Percentiles rank a stretch among this genome's conserved stretches.
Conservation (phyloP, 1,284 basidiomycete species). For the Tylopilus sp. region DNA sequence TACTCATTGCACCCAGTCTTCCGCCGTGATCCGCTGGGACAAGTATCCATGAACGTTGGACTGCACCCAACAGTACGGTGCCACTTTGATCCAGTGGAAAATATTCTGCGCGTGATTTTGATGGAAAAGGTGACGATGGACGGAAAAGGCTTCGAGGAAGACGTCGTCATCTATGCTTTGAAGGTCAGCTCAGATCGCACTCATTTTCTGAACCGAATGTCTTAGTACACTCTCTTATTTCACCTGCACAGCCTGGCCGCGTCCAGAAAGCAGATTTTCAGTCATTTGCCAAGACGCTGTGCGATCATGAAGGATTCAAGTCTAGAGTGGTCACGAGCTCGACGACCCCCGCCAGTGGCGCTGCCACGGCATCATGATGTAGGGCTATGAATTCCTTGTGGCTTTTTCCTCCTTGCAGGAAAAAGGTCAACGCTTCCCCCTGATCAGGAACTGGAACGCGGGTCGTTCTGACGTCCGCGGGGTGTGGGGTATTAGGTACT, state of each 20-base stretch:
- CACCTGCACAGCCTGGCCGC: slow-evolving; percentile 44
- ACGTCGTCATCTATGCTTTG: slow-evolving; percentile 39
- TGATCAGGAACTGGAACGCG: slow-evolving; percentile 18
- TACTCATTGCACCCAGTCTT: slow-evolving; percentile 43
- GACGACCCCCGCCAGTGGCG: not conserved
- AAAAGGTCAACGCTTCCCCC: slow-evolving; percentile 1
- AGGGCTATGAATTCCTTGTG: not conserved
- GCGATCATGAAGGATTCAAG: slow-evolving; percentile 32
- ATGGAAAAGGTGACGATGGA: slow-evolving; percentile 42
- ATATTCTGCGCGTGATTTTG: slow-evolving; percentile 50
- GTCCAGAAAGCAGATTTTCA: slow-evolving; percentile 48
- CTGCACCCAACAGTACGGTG: slow-evolving; percentile 51
- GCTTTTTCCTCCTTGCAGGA: not conserved
- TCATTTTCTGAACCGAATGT: not conserved
- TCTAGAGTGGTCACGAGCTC: slow-evolving; percentile 5
- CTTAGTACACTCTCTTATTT: slow-evolving; percentile 1
- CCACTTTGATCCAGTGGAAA: slow-evolving; percentile 52
- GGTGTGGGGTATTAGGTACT: slow-evolving; percentile 19
- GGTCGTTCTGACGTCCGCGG: slow-evolving; percentile 17
- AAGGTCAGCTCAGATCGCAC: slow-evolving; percentile 31
- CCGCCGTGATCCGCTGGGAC: slow-evolving; percentile 61
- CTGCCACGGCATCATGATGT: slow-evolving; percentile 19
- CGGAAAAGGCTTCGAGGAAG: slow-evolving; percentile 22
- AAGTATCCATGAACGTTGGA: slow-evolving; percentile 63
- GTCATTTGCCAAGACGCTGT: slow-evolving; percentile 44